Evolutionary conservation across 768 basidiomycete species (phyloP), one percentile per base, ranked within the genome.

Genomic region (Boletus bicolor): DNA sequence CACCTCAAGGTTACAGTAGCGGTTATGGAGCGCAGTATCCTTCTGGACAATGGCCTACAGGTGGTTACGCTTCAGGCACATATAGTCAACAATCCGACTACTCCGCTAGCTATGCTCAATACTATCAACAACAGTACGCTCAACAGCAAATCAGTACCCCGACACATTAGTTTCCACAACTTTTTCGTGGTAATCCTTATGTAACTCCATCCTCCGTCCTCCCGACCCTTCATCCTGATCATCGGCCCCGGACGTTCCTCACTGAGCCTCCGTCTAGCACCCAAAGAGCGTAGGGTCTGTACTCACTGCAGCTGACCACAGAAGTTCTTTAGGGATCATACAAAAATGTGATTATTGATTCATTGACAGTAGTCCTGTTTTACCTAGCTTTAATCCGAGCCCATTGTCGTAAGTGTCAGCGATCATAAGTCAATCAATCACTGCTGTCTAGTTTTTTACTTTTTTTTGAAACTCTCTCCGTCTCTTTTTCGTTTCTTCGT

Each of bases 61-160:
- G 76, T 49, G 73, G 71, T 44, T 74, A 73, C 43, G 4, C 61
- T 42, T 51, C 56, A 49, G 62, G 59, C 26, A 64, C 59, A 39
- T 79, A 77, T 57, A 69, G 75, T 55, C 77, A 75, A 51, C 78
- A 77, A 63, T 59, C 79, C 75, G 91, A 91, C 70, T 91, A 91
- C 69, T 78, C 84, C 26, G 73, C 77, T 69, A 89, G 84, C 70
- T 93, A 93, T 59, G 87, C 90, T 43, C 82, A 89, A 58, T 93
- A 93, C 72, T 93, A 93, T 73, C 90, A 92, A 77, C 83, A 82
- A 71, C 90, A 91, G 80, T 92, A 91, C 67, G 79, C 85, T 60
- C 89, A 91, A 72, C 86, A 88, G 74, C 85, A 84, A 73, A 69
- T 80, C 70, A 78, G 71, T 66, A 72, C 75, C n/a, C 70, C 75